Percentiles rank a stretch among this genome's conserved stretches.
Conservation (phyloP, 306 rosid genomes). For the Neltuma alba region DNA sequence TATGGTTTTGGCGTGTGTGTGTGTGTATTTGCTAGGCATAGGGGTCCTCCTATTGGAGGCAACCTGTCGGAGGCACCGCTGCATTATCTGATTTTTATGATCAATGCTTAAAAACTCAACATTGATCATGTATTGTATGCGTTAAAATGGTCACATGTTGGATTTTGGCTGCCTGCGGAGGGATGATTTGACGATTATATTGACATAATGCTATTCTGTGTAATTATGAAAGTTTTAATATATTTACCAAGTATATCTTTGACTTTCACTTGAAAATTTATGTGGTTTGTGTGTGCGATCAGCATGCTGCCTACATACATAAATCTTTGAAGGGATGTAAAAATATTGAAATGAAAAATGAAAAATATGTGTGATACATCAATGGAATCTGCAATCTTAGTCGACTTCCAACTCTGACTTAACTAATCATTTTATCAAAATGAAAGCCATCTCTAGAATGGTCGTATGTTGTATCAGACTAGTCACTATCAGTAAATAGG, state of each 20-base stretch:
- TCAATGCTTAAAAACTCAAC: neutral
- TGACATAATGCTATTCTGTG: neutral
- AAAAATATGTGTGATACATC: neutral
- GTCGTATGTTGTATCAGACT: neutral
- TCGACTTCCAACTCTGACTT: neutral
- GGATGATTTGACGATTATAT: slow-evolving; percentile 1
- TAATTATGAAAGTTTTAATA: neutral
- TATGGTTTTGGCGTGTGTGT: no score
- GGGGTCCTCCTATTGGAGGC: no score
- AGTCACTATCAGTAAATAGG: neutral
- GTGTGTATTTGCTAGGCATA: no score
- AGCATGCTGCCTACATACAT: neutral
- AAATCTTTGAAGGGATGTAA: slow-evolving; percentile 17
- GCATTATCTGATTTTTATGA: slow-evolving; percentile 15
- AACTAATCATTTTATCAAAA: slow-evolving; percentile 4
- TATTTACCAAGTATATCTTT: neutral
- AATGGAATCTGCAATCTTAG: neutral
- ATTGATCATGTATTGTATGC: neutral
- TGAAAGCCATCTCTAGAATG: neutral
- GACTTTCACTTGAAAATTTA: neutral
- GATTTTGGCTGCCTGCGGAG: slow-evolving; percentile 12
- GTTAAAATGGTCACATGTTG: slow-evolving; percentile 10
- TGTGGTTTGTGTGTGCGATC: neutral
- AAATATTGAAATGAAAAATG: neutral
- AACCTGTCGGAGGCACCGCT: no score